These are phyloP conservation scores for Nectriaceae sp. DNA, from an alignment of 2,329 filamentous ascomycete genomes.

Conservation along the genomic window DNA sequence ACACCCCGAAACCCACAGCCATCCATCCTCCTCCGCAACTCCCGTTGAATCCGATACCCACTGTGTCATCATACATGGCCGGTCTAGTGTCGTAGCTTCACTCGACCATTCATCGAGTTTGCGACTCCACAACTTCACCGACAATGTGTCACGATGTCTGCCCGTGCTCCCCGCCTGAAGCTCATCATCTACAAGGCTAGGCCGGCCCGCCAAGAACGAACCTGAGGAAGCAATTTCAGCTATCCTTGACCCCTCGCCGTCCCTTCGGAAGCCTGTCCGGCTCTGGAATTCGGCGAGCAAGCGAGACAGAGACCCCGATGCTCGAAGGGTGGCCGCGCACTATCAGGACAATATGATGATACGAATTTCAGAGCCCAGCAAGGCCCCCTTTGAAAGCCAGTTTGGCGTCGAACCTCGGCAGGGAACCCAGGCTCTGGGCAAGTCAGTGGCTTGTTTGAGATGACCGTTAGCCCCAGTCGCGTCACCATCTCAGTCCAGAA, in stretches of 20 bases:
- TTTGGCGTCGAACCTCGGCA: slow-evolving; percentile 14
- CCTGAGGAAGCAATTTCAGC: not conserved
- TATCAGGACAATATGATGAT: not conserved
- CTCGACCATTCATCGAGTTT: not conserved
- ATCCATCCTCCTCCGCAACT: not conserved
- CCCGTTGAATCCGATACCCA: not conserved
- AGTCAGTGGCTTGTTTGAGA: slow-evolving; percentile 17
- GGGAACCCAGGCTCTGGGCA: slow-evolving; percentile 20
- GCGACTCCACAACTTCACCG: not conserved
- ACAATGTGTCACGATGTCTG: not conserved
- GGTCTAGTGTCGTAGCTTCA: not conserved
- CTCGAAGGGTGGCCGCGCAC: not conserved
- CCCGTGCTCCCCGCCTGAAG: not conserved
- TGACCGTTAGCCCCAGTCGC: slow-evolving; percentile 15
- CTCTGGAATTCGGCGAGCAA: not conserved
- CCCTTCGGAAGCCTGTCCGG: not conserved
- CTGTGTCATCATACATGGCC: not conserved
- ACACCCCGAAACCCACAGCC: not conserved
- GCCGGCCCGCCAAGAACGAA: not conserved
- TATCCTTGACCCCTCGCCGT: not conserved
- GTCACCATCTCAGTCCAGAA: not conserved
- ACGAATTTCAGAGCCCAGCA: not conserved
- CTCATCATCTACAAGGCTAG: not conserved
- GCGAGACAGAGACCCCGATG: not conserved
- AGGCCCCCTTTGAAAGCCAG: not conserved